Base-by-base conservation (phyloP, 495 filamentous ascomycete genomes). In the Trichoderma orchidacearum region DNA sequence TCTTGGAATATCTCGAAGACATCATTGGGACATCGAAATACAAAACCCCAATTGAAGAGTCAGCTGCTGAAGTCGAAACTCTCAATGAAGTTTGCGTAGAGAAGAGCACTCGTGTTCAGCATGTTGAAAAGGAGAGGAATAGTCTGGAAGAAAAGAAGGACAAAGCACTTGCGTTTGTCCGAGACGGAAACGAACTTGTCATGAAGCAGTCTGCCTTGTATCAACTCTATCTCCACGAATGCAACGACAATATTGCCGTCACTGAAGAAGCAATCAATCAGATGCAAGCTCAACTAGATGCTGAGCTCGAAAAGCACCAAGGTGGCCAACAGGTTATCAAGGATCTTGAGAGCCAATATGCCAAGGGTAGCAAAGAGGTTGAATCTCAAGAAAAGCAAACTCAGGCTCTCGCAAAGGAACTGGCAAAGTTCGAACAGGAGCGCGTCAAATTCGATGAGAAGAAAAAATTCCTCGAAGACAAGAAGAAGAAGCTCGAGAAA, bases 1-100 rank as follows among this genome's bases (percentile, higher is more conserved):
- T 98, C 27, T 75, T 98, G 25, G 93, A 98, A 67, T 98, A 98
- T 62, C 82, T 98, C 1, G 93, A 98, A 65, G 93, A 98, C 67
- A 97, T 98, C 62, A 96, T 98, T 59, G 93, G 93, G 54, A 98
- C 93, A 0, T 96, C 90, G 13, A 95, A 94, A 64, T 98, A 97
- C 72, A 98, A 98, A 70, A 80, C 85, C 4, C 90, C 93, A 0
- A 98, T 98, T 62, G 91, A 97, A 63, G 94, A 97, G 72, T 81
- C 89, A 3, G 92, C 90, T 0, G 69, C 85, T 5, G 86, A 96
- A 67, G 86, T 92, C 3, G 93, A 57, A 64, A 83, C 83, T 3
- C 77, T 97, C 38, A 97, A 98, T 63, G 93, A 97, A 60, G 82
- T 95, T 9, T 98, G 93, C 66, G 74, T 86, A 53, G 93, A 97